phyloP scores from a whole-genome alignment of 2,329 filamentous ascomycete genomes.

The Cordyceps pruinosa region DNA sequence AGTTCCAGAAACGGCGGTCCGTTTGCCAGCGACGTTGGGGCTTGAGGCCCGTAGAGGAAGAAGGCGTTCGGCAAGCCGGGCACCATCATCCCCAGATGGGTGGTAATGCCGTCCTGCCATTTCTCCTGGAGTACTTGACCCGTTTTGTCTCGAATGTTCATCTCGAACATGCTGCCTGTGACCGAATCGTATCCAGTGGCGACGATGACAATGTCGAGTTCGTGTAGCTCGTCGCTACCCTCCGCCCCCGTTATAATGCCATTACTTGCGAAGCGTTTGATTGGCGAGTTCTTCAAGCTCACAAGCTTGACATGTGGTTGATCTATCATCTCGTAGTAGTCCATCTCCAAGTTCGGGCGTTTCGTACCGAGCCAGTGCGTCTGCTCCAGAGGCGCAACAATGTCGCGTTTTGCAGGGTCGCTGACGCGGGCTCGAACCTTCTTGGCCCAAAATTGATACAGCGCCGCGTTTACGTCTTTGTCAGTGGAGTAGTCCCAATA shows the following conservation, averaged over 20 bases:
- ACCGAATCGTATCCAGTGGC: conserved; percentile 20
- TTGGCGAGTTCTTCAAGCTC: conserved; percentile 4
- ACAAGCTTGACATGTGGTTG: conserved; percentile 11
- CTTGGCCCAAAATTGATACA: conserved; percentile 13
- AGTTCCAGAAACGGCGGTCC: conserved; percentile 18
- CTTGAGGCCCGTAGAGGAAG: conserved; percentile 21
- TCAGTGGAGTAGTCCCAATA: conserved; percentile 25
- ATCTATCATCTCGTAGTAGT: conserved; percentile 15
- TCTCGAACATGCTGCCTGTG: conserved; percentile 18
- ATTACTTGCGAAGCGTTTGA: not conserved
- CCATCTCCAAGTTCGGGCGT: conserved; percentile 1
- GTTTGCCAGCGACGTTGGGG: conserved; percentile 16
- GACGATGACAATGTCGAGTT: conserved; percentile 14
- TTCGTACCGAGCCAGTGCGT: conserved; percentile 1
- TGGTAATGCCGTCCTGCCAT: conserved; percentile 17
- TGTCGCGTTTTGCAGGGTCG: conserved; percentile 10
- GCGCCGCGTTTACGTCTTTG: conserved; percentile 1
- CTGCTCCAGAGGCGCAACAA: conserved; percentile 11
- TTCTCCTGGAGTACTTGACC: conserved; percentile 13
- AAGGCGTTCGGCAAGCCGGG: conserved; percentile 18
- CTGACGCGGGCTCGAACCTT: conserved; percentile 6
- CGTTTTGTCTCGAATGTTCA: conserved; percentile 17
- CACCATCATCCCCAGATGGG: conserved; percentile 20
- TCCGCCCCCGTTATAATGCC: conserved; percentile 13
- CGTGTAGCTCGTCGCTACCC: conserved; percentile 2